Evolutionary conservation across 345 rosid genomes (phyloP), one percentile per base, ranked within the genome.

Genomic region (Brassica cretica): DNA sequence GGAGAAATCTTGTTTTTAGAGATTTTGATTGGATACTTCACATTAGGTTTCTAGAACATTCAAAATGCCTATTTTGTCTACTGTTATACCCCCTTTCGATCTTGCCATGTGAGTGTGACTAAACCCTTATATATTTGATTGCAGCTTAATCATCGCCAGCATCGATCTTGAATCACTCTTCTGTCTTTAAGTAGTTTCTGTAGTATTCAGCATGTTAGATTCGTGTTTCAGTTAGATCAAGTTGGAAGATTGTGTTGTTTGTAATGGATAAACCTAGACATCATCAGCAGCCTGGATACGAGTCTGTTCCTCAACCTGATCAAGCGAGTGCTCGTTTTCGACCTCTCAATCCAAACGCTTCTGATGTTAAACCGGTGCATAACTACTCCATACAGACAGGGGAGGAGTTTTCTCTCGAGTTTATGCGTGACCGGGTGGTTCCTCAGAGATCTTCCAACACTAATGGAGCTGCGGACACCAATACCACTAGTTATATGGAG

Each of bases 351-450:
- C 78, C 66, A 21, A 82, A 78, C 75, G 71, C 49, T 58, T 68
- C 88, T 2, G 97, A 86, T 84, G 91, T 80, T 73, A 91, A 87
- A 79, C 87, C 92, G 2, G 94, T 86, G 30, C 93, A 39, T 80
- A 88, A 90, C 83, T 91, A 58, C 84, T 93, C 98, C 66, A 88
- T 91, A 74, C 93, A 87, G 76, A 93, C 97, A 29, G 98, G 98
- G 6, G 98, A 93, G 84, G 98, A 93, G 80, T 93, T 93, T 67
- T 84, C 97, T 81, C 87, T 93, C 55, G 98, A 89, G 81, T 93
- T 93, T 79, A 87, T 91, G 92, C 91, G 88, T 60, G 98, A 91
- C 67, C 87, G 93, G 61, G 88, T 88, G 15, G 82, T 90, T 78
- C 85, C 91, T 71, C 82, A 73, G 82, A 87, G 76, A 73, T 84